Evolutionary conservation across 2,329 filamentous ascomycete genomes (phyloP), one percentile per base, ranked within the genome.

Genomic region (Cercospora canescens): DNA sequence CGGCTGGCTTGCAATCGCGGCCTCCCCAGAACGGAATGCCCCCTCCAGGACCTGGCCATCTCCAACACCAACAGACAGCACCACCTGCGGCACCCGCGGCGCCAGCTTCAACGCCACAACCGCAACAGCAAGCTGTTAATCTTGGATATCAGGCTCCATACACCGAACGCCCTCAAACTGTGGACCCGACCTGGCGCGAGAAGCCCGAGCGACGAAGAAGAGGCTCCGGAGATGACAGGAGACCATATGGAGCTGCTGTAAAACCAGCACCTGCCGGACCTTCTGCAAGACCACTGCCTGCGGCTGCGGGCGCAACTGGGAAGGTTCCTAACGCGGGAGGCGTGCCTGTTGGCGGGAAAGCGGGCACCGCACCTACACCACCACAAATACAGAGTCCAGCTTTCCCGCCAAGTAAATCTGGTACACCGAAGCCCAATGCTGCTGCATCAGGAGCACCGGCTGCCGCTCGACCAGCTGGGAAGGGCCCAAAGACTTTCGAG

Each of bases 401-500:
- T 32, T 50, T 48, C 3, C 71, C 75, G 14, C 68, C 76, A 6
- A 68, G 74, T 21, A 58, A 67, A 2, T 55, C 72, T 12, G 75
- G 77, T 63, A 73, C 78, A n/a, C 66, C 74, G 9, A 71, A 70
- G n/a, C 69, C 59, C 6, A 18, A 16, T 41, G 39, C 39, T 41
- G 37, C 37, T 8, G 32, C 32, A 34, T 34, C 32, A 34, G 32
- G 32, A 34, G 32, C 32, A 9, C 32, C 32, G 32, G 32, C 16
- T 41, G 67, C 77, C 18, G 74, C 74, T 28, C 80, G 79, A 68
- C 77, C 81, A 54, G 82, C 86, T 34, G 86, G 85, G 58, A 92
- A 93, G 76, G 95, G 94, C 11, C 94, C 95, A 1, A 92, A 95
- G 73, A 98, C 95, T 0, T 99, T 99, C 78, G 94, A 97, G 77